These are phyloP conservation scores for Trichoderma gracile DNA, from an alignment of 2,329 filamentous ascomycete species.

Conservation along the genomic window DNA sequence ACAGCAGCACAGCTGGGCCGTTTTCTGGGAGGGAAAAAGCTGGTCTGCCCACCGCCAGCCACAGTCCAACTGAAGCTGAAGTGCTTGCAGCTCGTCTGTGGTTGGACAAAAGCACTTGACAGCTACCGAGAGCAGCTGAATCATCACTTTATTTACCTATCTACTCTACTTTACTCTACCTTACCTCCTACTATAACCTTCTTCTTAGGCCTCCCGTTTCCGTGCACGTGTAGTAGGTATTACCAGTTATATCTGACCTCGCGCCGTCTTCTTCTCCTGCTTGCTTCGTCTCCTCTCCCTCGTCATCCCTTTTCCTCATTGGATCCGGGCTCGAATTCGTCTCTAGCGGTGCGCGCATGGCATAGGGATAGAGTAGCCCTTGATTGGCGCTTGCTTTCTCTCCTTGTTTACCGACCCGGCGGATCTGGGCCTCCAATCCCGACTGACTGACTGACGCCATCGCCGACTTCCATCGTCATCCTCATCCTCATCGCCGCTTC, in stretches of 20 bases:
- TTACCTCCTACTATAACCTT: too few relatives aligned
- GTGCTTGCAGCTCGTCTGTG: slow-evolving; percentile 11
- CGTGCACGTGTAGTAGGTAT: neutral
- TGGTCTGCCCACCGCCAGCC: slow-evolving; percentile 18
- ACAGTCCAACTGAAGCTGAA: neutral
- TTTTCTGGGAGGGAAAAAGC: slow-evolving; percentile 7
- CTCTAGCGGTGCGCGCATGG: slow-evolving; percentile 4
- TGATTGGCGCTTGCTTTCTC: neutral
- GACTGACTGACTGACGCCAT: neutral
- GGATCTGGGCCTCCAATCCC: neutral
- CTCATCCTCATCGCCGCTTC: neutral
- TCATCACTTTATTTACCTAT: neutral
- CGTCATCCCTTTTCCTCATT: slow-evolving; percentile 4
- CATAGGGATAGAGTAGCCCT: slow-evolving; percentile 2
- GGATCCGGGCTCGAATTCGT: neutral
- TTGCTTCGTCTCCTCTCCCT: slow-evolving; percentile 7
- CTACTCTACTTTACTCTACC: too few relatives aligned
- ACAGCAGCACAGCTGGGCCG: neutral
- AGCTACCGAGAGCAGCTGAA: neutral
- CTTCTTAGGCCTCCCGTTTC: too few relatives aligned
- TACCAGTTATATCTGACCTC: neutral
- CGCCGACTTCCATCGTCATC: neutral
- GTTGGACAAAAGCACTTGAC: neutral
- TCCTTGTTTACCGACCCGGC: slow-evolving; percentile 5
- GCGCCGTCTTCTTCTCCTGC: neutral